Evolutionary conservation across 371 early-diverging fungal genomes (phyloP).

Genomic region (Mortierella sp.): DNA sequence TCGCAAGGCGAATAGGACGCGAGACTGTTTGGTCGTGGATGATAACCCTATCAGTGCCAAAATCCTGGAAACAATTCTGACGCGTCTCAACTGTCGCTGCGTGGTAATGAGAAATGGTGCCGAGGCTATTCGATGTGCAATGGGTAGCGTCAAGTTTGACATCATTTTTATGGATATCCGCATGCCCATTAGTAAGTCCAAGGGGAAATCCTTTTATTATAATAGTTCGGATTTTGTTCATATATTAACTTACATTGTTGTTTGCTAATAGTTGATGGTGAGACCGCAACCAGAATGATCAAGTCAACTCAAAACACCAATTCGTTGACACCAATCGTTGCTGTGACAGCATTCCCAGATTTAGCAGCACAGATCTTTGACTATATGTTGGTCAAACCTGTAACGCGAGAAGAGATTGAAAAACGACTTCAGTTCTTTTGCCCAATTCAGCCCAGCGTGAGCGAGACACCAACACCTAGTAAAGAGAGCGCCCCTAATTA

Average conservation of each 20-base stretch:
- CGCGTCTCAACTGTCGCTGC: constrained; percentile 79
- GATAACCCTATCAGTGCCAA: constrained; percentile 92
- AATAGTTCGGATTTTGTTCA: not conserved
- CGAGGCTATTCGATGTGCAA: constrained; percentile 89
- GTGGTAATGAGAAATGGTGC: constrained; percentile 90
- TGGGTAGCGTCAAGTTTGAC: constrained; percentile 90
- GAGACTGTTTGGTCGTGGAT: constrained; percentile 83
- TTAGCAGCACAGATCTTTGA: constrained; percentile 76
- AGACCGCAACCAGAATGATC: constrained; percentile 93
- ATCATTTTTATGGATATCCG: constrained; percentile 94
- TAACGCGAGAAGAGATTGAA: constrained; percentile 72
- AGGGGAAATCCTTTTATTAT: not conserved
- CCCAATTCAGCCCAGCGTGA: constrained; percentile 44
- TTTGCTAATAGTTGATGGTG: constrained; percentile 81
- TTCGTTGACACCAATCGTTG: constrained; percentile 78
- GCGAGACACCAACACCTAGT: constrained; percentile 40
- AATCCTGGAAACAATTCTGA: constrained; percentile 87
- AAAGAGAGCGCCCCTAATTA: constrained; percentile 20
- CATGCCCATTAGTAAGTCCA: constrained; percentile 90
- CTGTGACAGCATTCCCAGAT: constrained; percentile 79
- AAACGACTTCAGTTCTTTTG: constrained; percentile 67
- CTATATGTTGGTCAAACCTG: constrained; percentile 79
- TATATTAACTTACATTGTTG: constrained; percentile 9
- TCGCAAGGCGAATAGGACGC: constrained; percentile 44
- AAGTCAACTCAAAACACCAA: constrained; percentile 91